phyloP scores from a whole-genome alignment of 345 rosid species.

The Eucalyptus urophylla region DNA sequence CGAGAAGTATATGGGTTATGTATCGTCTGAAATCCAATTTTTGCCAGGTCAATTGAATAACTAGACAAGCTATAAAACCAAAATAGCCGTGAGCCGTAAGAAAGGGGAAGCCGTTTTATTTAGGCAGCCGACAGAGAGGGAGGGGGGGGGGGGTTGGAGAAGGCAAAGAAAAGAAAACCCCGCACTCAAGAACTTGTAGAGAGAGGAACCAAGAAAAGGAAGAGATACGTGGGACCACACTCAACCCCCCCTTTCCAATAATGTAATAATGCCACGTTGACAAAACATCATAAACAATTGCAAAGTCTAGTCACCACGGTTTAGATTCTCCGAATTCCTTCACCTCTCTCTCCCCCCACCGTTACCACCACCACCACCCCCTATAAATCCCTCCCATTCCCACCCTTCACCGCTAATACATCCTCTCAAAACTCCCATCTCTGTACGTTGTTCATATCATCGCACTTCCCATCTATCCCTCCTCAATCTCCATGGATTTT shows the following conservation, averaged over 20 bases:
- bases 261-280: background rate
- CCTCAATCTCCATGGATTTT: background rate
- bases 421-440: background rate
- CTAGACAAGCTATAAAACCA: background rate
- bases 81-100: background rate
- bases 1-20: background rate
- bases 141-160: too few species aligned
- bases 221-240: background rate
- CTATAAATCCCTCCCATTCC: background rate
- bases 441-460: background rate
- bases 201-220: background rate
- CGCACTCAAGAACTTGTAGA: background rate
- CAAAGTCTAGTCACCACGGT: background rate
- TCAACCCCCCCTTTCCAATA: background rate
- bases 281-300: background rate
- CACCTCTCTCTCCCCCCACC: background rate
- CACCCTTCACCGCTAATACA: background rate
- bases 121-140: background rate
- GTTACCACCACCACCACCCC: background rate
- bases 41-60: background rate
- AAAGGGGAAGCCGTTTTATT: background rate
- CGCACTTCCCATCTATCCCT: background rate
- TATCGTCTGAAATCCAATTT: background rate
- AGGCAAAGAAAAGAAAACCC: background rate
- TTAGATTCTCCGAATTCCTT: background rate